Evolutionary conservation across 179 eudicot species (phyloP).

Genomic region (Beta corolliflora): DNA sequence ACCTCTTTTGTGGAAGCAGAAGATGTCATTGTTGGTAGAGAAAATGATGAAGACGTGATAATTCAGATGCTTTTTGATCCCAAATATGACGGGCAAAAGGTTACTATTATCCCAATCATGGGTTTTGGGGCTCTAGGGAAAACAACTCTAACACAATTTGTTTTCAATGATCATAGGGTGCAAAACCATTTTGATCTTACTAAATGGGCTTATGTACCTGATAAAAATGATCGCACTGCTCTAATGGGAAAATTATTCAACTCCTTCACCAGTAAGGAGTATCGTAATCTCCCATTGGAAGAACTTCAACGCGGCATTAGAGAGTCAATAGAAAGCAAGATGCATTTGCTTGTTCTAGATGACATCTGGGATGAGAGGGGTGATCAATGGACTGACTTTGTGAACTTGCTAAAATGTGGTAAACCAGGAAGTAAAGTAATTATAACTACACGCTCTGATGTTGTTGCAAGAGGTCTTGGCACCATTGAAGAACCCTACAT

Average conservation of each 20-base stretch:
- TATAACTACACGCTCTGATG: conserved; percentile 22
- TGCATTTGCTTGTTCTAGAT: conserved; percentile 17
- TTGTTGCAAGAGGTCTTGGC: conserved; percentile 14
- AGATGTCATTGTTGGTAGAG: conserved; percentile 16
- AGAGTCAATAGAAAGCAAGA: not conserved
- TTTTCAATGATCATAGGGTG: conserved; percentile 24
- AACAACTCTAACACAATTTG: conserved; percentile 23
- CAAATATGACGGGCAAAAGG: not conserved
- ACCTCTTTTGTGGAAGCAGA: not conserved
- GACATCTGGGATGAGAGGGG: conserved; percentile 18
- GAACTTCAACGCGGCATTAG: not conserved
- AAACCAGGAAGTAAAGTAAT: conserved; percentile 17
- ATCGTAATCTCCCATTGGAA: not conserved
- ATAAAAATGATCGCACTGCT: not conserved
- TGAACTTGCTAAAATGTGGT: conserved; percentile 9
- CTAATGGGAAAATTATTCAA: not conserved
- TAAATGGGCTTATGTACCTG: not conserved
- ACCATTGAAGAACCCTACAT: not conserved
- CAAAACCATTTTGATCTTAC: conserved; percentile 18
- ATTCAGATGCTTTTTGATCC: conserved; percentile 14
- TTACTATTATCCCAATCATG: conserved; percentile 20
- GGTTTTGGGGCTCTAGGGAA: conserved; percentile 27
- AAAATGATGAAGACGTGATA: not conserved
- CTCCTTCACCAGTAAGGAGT: not conserved
- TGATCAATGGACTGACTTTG: conserved; percentile 3